Conservation (phyloP, 2,329 filamentous ascomycete genomes). For the Capronia coronata region DNA sequence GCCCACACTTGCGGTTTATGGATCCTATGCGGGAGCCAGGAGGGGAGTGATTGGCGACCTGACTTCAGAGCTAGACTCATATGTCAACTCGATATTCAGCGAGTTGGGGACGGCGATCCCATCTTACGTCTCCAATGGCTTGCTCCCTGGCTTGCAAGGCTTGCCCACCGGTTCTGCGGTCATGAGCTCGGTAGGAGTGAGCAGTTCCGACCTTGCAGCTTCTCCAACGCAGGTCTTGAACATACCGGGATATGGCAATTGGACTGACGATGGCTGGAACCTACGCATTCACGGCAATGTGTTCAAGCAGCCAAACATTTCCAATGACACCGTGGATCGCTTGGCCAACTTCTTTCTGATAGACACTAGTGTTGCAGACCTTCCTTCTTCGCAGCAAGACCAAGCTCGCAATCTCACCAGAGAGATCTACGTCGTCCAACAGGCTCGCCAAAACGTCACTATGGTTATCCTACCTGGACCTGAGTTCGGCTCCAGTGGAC, state of each 20-base stretch:
- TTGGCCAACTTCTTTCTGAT: constrained; percentile 66
- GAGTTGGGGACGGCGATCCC: constrained; percentile 52
- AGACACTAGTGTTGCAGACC: constrained; percentile 53
- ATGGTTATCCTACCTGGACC: constrained; percentile 57
- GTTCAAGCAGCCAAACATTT: constrained; percentile 69
- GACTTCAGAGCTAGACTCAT: constrained; percentile 34
- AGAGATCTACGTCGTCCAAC: constrained; percentile 69
- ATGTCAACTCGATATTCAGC: constrained; percentile 37
- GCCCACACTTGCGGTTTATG: constrained; percentile 38
- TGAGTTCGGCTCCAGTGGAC: constrained; percentile 48
- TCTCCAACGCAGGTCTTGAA: constrained; percentile 65
- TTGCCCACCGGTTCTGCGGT: constrained; percentile 59
- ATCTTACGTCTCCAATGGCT: constrained; percentile 55
- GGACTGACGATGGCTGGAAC: constrained; percentile 71
- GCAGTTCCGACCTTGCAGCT: constrained; percentile 53
- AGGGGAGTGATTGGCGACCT: constrained; percentile 49
- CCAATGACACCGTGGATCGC: constrained; percentile 57
- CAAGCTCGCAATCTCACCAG: constrained; percentile 68
- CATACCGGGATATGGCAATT: constrained; percentile 66
- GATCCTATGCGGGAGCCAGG: constrained; percentile 39
- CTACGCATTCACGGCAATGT: constrained; percentile 71
- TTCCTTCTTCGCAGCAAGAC: constrained; percentile 53
- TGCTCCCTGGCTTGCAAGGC: constrained; percentile 62
- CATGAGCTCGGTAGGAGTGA: constrained; percentile 55
- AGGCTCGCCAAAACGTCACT: constrained; percentile 56